Base-by-base conservation (phyloP, 1,284 basidiomycete genomes). In the Xanthoconium separans region DNA sequence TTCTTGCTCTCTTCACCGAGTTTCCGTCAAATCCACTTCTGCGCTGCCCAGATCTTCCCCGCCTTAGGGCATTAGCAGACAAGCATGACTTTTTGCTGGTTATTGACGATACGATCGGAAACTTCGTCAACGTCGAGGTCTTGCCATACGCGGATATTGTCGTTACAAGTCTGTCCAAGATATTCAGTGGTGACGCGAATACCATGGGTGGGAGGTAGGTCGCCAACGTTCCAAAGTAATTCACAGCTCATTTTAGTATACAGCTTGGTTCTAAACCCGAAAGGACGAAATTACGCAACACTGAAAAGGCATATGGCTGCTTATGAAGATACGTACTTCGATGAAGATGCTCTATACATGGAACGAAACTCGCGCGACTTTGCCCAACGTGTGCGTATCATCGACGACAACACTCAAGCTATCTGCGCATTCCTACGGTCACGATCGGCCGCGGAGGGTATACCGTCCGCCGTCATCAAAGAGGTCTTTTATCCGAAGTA, bases 291-390 rank as follows among this genome's bases (percentile, higher is more conserved):
- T 62, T 95, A 95, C 64, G 50, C 69, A 0, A 57, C 72, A 0
- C 80, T 99, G 44, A 91, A 89, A 63, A 64, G 70, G 0, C 74
- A 83, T 44, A 74, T 95, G 60, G 63, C 73, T n/a, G 77, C 72
- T 4, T 98, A 89, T 71, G 91, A 97, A 70, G 96, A 99, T 68
- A 78, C 77, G 27, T 97, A 93, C 74, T 98, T 90, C 67, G 81
- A 85, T 65, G 92, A 96, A 71, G 97, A 99, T 68, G 93, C 93
- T 33, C 85, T 98, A 51, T 98, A 89, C 77, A 91, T 99, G 88
- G 96, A 99, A 71, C 89, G 96, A 61, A 99, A 99, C 74, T 97
- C 94, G 20, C 91, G 96, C 49, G 88, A 98, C 73, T 98, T 98
- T 76, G 77, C 81, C 48, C 75, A 76, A 10, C 90, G 96, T 51